Evolutionary conservation across 202 grass and related monocot species (phyloP).

Genomic region (Schoenoplectus triqueter): DNA sequence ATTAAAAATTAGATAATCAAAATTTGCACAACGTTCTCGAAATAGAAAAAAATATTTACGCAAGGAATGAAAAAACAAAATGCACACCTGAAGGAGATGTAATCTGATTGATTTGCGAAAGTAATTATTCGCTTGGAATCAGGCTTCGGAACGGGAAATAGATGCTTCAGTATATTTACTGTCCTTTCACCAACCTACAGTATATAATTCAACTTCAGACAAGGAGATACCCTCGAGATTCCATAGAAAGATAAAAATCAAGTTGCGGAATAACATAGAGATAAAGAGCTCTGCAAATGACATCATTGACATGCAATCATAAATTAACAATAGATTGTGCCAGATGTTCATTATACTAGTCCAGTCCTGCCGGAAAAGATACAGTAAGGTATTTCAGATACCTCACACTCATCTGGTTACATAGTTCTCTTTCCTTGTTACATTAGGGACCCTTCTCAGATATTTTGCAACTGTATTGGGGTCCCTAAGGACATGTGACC

Average conservation of each 20-base stretch:
- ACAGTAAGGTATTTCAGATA: background rate
- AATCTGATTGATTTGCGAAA: conserved; percentile 81
- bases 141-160: conserved; percentile 87
- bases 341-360: background rate
- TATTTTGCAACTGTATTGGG: background rate
- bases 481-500: background rate
- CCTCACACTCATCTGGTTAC: background rate
- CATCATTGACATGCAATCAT: background rate
- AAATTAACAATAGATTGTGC: background rate
- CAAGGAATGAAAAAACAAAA: background rate
- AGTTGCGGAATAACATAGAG: background rate
- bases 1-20: conserved; percentile 13
- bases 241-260: background rate
- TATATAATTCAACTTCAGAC: background rate
- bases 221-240: background rate
- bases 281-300: background rate
- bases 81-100: conserved; percentile 89
- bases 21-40: conserved; percentile 2
- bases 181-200: conserved; percentile 83
- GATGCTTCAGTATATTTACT: conserved; percentile 85
- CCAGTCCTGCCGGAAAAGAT: too few species aligned
- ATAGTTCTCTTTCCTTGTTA: background rate
- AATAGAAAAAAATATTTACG: background rate
- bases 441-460: background rate
- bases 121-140: conserved; percentile 85